Percentiles rank a stretch among this genome's conserved stretches.
Evolutionary conservation across 2,329 filamentous ascomycete species (phyloP).

Genomic region (Fusarium armeniacum): DNA sequence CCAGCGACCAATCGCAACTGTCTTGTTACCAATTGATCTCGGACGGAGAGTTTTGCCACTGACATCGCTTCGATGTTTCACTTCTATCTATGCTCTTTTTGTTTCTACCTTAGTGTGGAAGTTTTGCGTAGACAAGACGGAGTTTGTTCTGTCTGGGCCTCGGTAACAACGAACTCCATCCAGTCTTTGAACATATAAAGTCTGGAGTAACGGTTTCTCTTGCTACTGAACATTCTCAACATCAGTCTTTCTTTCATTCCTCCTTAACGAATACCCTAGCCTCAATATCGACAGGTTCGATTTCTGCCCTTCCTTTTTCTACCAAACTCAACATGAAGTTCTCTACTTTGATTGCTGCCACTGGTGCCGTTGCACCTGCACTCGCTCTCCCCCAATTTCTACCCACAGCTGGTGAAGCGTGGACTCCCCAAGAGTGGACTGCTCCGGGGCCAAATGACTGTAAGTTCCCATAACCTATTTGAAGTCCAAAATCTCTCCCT

Average conservation of each 20-base stretch:
- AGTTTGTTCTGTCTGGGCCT: not conserved
- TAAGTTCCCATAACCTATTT: not conserved
- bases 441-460: not conserved
- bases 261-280: not conserved
- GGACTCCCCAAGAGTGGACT: constrained; percentile 18
- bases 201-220: rapidly evolving
- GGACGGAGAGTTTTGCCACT: not conserved
- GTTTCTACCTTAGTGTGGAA: not conserved
- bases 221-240: rapidly evolving
- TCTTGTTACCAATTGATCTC: not conserved
- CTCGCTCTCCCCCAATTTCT: not conserved
- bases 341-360: not conserved
- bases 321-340: not conserved
- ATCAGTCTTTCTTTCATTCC: not conserved
- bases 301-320: not conserved
- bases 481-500: rapidly evolving
- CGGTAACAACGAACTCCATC: no score
- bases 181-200: not conserved
- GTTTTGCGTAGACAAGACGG: not conserved
- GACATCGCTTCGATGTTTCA: not conserved
- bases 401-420: not conserved
- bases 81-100: not conserved
- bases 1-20: not conserved
- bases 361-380: rapidly evolving
- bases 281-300: not conserved